Percentiles rank a stretch among this genome's conserved stretches.
These are phyloP conservation scores for Ilyonectria mors-panacis DNA, from an alignment of 2,329 filamentous ascomycete species.

Conservation along the genomic window DNA sequence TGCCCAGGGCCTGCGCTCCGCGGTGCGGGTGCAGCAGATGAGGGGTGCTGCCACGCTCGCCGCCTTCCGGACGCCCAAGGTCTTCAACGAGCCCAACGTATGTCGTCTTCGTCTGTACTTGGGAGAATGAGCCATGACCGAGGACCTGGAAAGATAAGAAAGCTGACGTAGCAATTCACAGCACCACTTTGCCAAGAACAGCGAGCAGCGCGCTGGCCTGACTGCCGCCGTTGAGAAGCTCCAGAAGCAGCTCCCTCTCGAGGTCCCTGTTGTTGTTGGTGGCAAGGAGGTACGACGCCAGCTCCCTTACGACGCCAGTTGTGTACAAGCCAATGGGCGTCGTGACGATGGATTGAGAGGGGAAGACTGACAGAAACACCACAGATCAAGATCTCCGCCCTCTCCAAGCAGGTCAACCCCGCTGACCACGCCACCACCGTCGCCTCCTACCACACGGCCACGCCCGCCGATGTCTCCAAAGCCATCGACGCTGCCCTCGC, in stretches of 20 bases:
- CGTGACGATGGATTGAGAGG: neutral
- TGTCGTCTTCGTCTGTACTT: constrained; percentile 26
- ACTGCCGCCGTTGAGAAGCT: constrained; percentile 79
- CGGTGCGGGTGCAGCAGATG: constrained; percentile 48
- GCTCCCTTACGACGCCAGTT: neutral
- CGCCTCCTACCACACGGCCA: constrained; percentile 89
- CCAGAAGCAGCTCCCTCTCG: constrained; percentile 78
- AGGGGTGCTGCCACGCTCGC: constrained; percentile 74
- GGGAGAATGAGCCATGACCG: neutral
- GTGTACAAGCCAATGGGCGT: neutral
- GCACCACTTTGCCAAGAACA: constrained; percentile 92
- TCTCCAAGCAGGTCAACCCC: constrained; percentile 84
- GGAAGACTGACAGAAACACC: constrained; percentile 15
- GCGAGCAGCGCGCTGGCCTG: constrained; percentile 82
- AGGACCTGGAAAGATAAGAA: constrained; percentile 1
- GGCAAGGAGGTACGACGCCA: constrained; percentile 77
- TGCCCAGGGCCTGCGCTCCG: constrained; percentile 50
- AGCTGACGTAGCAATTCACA: constrained; percentile 56
- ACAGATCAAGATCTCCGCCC: constrained; percentile 76
- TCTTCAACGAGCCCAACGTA: constrained; percentile 97
- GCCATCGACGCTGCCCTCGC: constrained; percentile 89
- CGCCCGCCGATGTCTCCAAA: constrained; percentile 78
- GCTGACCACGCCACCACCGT: constrained; percentile 82
- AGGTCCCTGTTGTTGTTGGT: constrained; percentile 87
- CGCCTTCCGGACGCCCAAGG: constrained; percentile 87